These are phyloP conservation scores for Kluyveromyces siamensis DNA, from an alignment of 805 yeast genomes.

Conservation along the genomic window DNA sequence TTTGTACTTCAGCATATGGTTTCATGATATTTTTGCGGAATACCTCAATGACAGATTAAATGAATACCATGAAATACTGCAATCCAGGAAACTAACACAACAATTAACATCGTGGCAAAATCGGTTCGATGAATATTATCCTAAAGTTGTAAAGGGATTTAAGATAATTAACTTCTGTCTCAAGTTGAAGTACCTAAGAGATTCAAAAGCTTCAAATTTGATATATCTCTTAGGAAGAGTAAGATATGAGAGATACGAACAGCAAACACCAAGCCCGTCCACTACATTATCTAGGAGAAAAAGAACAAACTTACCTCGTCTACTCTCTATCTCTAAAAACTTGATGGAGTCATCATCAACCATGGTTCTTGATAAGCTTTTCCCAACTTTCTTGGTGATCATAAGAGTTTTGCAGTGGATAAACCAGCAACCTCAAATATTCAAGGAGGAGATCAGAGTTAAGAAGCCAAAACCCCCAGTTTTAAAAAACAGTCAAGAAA, in stretches of 20 bases:
- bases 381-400: constrained; percentile 75
- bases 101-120: not conserved
- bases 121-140: not conserved
- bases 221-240: not conserved
- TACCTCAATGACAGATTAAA: constrained; percentile 7
- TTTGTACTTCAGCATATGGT: not conserved
- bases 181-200: constrained; percentile 1
- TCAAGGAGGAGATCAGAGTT: constrained; percentile 1
- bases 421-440: not conserved
- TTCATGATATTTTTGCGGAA: constrained; percentile 16
- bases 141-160: not conserved
- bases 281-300: not conserved
- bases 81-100: constrained; percentile 3
- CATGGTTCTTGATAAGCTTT: constrained; percentile 21
- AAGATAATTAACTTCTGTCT: constrained; percentile 1
- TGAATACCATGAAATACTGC: constrained; percentile 10
- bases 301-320: constrained; percentile 1
- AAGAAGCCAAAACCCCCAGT: constrained; percentile 33
- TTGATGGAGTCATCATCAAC: constrained; percentile 13
- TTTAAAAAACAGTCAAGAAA: constrained; percentile 4
- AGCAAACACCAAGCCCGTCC: not conserved
- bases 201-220: not conserved
- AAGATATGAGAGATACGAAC: constrained; percentile 1
- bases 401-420: constrained; percentile 82
- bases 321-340: not conserved